Base-by-base conservation (phyloP, 768 basidiomycete species). In the Podaxis pistillaris region DNA sequence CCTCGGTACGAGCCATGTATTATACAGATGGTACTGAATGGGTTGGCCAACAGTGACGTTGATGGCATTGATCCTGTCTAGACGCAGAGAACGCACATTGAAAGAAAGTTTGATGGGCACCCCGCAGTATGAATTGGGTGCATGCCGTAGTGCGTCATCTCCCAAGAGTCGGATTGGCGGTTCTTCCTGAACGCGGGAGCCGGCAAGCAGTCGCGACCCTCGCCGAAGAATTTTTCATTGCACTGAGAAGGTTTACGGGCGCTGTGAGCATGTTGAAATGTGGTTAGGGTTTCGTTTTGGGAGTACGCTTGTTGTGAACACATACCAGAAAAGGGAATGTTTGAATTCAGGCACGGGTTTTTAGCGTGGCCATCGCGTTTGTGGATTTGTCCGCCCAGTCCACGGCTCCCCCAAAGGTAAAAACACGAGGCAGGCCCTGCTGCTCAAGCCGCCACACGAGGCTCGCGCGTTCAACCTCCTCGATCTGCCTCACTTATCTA, bases 371-470 rank as follows among this genome's bases (percentile, higher is more conserved):
- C 26, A 52, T 44, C 62, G 64, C 33, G 59, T 66, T 56, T 58
- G 33, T 50, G 22, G 44, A 11, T 28, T 62, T 55, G 67, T 66
- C 69, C 68, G 69, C 70, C 75, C 73, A 70, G 72, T 74, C 76
- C 70, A 79, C 78, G 72, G 30, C 47, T 59, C 58, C 50, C 12
- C 47, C 56, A 49, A 52, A 50, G 72, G 53, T 37, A 77, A 74
- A 72, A 67, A 76, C 81, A 83, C 81, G 81, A 83, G 81, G 81
- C 76, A 68, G 72, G 50, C 37, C 40, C 17, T 50, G 9, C 19
- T 57, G 6, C n/a, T 15, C 19, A 28, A 28, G 68, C 65, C 71
- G 71, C 72, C 68, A 74, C 80, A 82, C 81, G 81, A 82, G 81
- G 81, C 79, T 68, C 69, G 65, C 74, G 73, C 73, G 69, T 71